These are phyloP conservation scores for Fusarium sp. DNA, from an alignment of 2,329 filamentous ascomycete genomes.

Conservation along the genomic window DNA sequence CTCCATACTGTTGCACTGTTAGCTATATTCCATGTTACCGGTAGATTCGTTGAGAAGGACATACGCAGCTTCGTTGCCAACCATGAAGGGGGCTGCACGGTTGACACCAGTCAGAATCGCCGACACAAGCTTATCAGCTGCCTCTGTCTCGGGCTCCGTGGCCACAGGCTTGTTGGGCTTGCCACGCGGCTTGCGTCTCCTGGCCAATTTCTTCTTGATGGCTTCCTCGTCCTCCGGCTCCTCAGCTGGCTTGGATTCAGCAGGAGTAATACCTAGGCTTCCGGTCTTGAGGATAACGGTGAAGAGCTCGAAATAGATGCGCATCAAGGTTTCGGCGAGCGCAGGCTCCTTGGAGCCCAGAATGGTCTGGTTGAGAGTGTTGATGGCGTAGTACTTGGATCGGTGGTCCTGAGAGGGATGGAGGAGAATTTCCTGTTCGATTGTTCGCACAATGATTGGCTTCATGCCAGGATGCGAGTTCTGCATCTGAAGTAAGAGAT, in stretches of 20 bases:
- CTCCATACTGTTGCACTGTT: constrained; percentile 68
- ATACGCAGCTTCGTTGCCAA: constrained; percentile 79
- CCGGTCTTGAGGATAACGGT: constrained; percentile 78
- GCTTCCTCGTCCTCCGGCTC: constrained; percentile 41
- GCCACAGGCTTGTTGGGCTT: constrained; percentile 32
- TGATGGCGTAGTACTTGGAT: constrained; percentile 95
- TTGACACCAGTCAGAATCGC: constrained; percentile 95
- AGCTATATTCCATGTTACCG: constrained; percentile 1
- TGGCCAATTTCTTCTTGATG: constrained; percentile 9
- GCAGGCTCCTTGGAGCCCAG: constrained; percentile 84
- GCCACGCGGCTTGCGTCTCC: constrained; percentile 41
- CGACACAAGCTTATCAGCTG: constrained; percentile 88
- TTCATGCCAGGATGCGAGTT: constrained; percentile 95
- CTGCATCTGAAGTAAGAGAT: constrained; percentile 91
- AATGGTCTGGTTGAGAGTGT: constrained; percentile 97
- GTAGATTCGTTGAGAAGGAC: neutral
- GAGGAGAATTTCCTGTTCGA: constrained; percentile 90
- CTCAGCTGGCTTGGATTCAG: constrained; percentile 55
- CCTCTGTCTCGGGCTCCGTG: constrained; percentile 71
- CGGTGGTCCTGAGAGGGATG: constrained; percentile 87
- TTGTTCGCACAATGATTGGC: constrained; percentile 80
- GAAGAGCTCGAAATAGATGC: constrained; percentile 94
- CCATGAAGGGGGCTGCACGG: constrained; percentile 92
- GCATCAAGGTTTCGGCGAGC: constrained; percentile 82
- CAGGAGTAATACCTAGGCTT: constrained; percentile 51